Conservation (phyloP, 371 early-diverging fungal species). For the Vairimorpha apis region DNA sequence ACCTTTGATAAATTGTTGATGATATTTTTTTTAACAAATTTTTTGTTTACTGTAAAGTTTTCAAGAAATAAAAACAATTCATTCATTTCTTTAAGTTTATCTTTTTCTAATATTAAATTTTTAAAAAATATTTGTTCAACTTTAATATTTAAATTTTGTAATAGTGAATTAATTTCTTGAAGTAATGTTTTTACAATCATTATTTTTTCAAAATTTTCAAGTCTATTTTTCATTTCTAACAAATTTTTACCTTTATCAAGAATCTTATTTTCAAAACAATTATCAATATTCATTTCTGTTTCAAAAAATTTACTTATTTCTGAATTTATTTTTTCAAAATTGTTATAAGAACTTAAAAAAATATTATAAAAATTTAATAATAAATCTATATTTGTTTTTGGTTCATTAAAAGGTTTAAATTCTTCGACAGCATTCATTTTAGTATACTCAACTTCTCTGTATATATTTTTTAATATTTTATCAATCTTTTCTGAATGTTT, state of each 20-base stretch:
- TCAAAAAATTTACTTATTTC: not conserved
- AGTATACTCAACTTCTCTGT: conserved; percentile 3
- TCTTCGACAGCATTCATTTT: conserved; percentile 22
- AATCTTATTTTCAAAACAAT: not conserved
- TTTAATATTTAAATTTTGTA: not conserved
- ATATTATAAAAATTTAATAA: conserved; percentile 33
- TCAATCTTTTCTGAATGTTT: conserved; percentile 21
- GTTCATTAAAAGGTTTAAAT: conserved; percentile 46
- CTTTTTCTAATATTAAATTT: conserved; percentile 5
- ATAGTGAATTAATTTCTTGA: not conserved
- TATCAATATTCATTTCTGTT: not conserved
- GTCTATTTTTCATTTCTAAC: conserved; percentile 7
- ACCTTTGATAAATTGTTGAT: conserved; percentile 9
- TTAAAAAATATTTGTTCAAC: conserved; percentile 35
- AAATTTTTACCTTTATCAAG: not conserved
- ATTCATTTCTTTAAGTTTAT: conserved; percentile 14
- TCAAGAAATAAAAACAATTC: conserved; percentile 34
- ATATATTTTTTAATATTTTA: conserved; percentile 2
- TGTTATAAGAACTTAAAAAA: conserved; percentile 21
- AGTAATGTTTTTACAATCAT: conserved; percentile 26
- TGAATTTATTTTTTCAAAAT: conserved; percentile 6
- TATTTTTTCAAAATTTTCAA: conserved; percentile 23
- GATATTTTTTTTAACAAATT: conserved; percentile 31
- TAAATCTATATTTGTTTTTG: conserved; percentile 39
- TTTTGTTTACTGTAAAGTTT: conserved; percentile 16